Percentiles rank a stretch among this genome's conserved stretches.
Evolutionary conservation across 2,329 filamentous ascomycete genomes (phyloP).

Genomic region (Cytospora schulzeri): DNA sequence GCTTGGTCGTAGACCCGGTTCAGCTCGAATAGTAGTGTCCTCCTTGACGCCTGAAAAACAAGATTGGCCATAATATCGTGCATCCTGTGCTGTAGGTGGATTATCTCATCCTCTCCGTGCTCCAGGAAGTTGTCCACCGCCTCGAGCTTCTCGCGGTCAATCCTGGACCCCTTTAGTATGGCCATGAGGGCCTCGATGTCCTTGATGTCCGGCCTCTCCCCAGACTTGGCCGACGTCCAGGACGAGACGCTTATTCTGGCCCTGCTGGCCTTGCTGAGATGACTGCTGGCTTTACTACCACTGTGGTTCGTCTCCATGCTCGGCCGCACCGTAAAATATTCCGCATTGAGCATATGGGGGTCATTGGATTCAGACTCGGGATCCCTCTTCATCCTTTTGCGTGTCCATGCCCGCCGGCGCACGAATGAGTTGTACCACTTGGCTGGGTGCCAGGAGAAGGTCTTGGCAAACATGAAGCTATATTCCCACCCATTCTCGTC

Average conservation of each 20-base stretch:
- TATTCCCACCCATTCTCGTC: conserved; percentile 97
- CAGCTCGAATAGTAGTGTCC: conserved; percentile 72
- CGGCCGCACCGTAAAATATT: conserved; percentile 78
- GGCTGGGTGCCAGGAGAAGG: conserved; percentile 83
- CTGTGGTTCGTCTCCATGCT: conserved; percentile 48
- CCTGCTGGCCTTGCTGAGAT: conserved; percentile 32
- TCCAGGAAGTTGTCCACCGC: conserved; percentile 80
- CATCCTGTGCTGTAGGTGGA: conserved; percentile 75
- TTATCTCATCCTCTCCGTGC: conserved; percentile 73
- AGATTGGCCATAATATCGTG: conserved; percentile 84
- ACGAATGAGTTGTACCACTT: conserved; percentile 96
- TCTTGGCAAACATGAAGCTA: conserved; percentile 78
- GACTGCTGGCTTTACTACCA: conserved; percentile 42
- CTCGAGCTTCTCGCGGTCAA: conserved; percentile 91
- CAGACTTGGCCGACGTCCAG: conserved; percentile 37
- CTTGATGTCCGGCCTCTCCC: conserved; percentile 56
- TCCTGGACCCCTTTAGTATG: conserved; percentile 66
- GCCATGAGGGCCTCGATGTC: conserved; percentile 71
- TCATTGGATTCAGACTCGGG: conserved; percentile 48
- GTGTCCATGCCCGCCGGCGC: conserved; percentile 83
- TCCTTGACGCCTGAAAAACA: conserved; percentile 85
- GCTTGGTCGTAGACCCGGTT: conserved; percentile 63
- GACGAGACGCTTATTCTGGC: conserved; percentile 40
- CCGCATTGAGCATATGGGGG: conserved; percentile 68
- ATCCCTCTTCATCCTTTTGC: conserved; percentile 71